Evolutionary conservation across 768 basidiomycete species (phyloP), one percentile per base, ranked within the genome.

Genomic region (Pisolithus microcarpus): DNA sequence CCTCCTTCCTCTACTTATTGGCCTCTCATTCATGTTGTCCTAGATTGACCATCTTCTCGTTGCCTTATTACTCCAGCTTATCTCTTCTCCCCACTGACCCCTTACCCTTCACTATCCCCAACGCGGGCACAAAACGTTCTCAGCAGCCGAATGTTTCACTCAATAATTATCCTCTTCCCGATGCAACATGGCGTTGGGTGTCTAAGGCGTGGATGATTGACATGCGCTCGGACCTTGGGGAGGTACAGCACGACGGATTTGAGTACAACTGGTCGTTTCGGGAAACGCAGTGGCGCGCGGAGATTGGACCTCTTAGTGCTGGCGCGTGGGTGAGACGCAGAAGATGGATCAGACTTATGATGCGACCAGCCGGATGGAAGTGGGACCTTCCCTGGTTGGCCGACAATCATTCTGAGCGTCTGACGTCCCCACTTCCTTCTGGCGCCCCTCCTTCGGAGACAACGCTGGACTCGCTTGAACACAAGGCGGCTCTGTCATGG

Each of bases 251-350:
- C 56, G 87, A 90, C 57, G 88, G 88, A 47, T 91, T 89, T 58
- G 86, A 91, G 65, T 91, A 91, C 68, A 91, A 89, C 62, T 88
- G 84, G 80, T 63, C 72, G 53, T 92, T 91, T 57, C 79, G 85
- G 16, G 65, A 70, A 31, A 74, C 77, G 45, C 65, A 80, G 44
- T 92, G 89, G 89, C 75, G 78, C 16, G 70, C 85, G 0, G 68
- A 76, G 47, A 73, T 82, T 1, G 85, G 87, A 8, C 58, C 69
- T 23, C 60, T 84, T 39, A 80, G 80, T 61, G 68, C 78, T 7
- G 85, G 85, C 31, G 84, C 83, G 4, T 88, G 78, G 77, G 89
- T 92, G 34, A 75, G 89, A 30, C 72, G 89, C 43, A 74, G 89
- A 43, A 73, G 85, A n/a, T 92, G 90, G 90, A 70, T 92, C 31